Evolutionary conservation across 2,329 filamentous ascomycete species (phyloP), one percentile per base, ranked within the genome.

Genomic region (Cercospora sojina): DNA sequence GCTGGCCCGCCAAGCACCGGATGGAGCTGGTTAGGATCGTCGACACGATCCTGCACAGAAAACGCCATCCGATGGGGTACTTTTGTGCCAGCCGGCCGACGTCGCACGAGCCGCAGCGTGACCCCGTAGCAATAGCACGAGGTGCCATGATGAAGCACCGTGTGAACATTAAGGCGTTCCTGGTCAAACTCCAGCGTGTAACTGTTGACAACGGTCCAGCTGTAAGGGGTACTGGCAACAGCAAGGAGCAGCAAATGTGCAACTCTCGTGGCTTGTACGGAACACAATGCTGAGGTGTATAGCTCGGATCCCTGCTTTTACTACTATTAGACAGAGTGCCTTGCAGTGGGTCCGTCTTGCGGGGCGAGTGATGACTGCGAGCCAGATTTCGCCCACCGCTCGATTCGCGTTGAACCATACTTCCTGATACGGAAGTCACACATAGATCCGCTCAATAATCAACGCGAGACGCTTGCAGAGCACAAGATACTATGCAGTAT

Each of bases 31-130:
- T 27, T 38, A 56, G 31, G 29, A 62, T 61, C 25, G 27, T 41
- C 25, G n/a, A 29, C 59, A 55, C 59, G 43, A 62, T 62, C 31
- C 47, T 62, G 47, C 31, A 23, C 31, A 13, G 27, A 62, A 29
- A 56, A 55, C 59, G 59, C 59, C 59, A 29, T 38, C 20, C 63
- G 67, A 69, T 69, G 64, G 62, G 38, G 59, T 61, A 55, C 64
- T 59, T 64, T 61, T 51, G 55, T 66, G 59, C 38, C 58, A 27
- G 58, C 58, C 59, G 49, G 49, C 60, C 60, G 60, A 63, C 51
- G 69, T 71, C 67, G 69, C 69, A 69, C 69, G 68, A 63, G 65
- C 65, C 59, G 62, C 57, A 58, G 63, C 67, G 59, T 67, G 69
- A 69, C 64, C 65, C 59, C 41, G 18, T 61, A 66, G 58, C 31